Percentiles rank a stretch among this genome's conserved stretches.
Evolutionary conservation across 257 asterid species (phyloP).

Genomic region (Solanum etuberosum): DNA sequence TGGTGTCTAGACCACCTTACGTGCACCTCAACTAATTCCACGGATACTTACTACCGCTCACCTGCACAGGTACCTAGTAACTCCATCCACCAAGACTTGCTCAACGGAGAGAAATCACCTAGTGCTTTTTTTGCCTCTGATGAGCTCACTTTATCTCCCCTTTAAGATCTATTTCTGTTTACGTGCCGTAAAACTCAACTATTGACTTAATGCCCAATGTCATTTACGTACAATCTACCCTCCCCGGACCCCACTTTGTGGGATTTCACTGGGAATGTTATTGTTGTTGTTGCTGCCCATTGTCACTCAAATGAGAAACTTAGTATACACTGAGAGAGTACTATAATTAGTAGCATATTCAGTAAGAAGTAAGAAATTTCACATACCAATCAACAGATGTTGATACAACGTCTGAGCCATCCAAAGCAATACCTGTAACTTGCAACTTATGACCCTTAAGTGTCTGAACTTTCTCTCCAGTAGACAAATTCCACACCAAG

Average conservation of each 20-base stretch:
- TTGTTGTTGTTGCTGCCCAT: neutral
- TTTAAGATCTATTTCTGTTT: neutral
- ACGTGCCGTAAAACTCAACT: neutral
- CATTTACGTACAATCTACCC: neutral
- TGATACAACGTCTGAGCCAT: conserved; percentile 71
- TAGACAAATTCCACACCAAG: conserved; percentile 75
- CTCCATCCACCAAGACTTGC: neutral
- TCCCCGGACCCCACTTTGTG: neutral
- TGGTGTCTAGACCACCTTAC: neutral
- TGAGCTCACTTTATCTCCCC: neutral
- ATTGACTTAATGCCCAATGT: neutral
- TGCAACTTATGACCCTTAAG: conserved; percentile 76
- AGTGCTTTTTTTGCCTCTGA: neutral
- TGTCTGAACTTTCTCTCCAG: conserved; percentile 59
- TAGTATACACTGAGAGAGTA: neutral
- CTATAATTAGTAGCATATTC: neutral
- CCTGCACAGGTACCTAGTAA: neutral
- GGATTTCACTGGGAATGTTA: neutral
- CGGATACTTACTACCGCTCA: neutral
- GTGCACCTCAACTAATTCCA: neutral
- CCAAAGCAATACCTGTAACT: conserved; percentile 78
- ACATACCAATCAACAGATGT: conserved; percentile 81
- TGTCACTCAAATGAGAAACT: neutral
- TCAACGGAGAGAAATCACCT: neutral
- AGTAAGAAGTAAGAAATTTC: neutral